Percentiles rank a stretch among this genome's conserved stretches.
These are phyloP conservation scores for Mycena vitilis DNA, from an alignment of 768 basidiomycete genomes.

Conservation along the genomic window DNA sequence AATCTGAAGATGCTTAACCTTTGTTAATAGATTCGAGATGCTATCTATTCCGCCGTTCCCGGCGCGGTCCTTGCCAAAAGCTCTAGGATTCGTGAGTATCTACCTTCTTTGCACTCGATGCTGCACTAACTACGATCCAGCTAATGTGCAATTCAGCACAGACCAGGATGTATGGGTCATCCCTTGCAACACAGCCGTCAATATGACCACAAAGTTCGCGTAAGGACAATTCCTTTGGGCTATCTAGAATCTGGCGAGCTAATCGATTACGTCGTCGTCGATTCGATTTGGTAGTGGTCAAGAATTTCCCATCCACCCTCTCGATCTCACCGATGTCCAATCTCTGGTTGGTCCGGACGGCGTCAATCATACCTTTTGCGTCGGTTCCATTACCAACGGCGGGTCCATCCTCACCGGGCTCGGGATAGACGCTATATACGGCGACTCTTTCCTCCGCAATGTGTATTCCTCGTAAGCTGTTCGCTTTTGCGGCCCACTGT, in stretches of 20 bases:
- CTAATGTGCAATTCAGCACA: conserved; percentile 34
- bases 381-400: conserved; percentile 46
- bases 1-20: not conserved
- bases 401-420: conserved; percentile 37
- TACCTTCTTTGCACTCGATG: not conserved
- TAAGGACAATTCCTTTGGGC: conserved; percentile 41
- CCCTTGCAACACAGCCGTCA: conserved; percentile 48
- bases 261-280: too few species aligned
- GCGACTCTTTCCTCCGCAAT: conserved; percentile 59
- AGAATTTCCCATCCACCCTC: conserved; percentile 55
- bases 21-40: conserved; percentile 39
- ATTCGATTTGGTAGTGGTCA: conserved; percentile 42
- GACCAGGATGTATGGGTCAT: conserved; percentile 52
- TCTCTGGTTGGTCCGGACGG: conserved; percentile 41
- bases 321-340: conserved; percentile 52
- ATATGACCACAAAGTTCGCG: conserved; percentile 54
- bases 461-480: conserved; percentile 55
- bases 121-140: not conserved
- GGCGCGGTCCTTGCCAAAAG: conserved; percentile 44
- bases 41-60: conserved; percentile 51
- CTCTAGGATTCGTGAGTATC: conserved; percentile 22
- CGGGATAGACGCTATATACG: conserved; percentile 54
- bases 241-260: conserved; percentile 1
- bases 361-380: conserved; percentile 52
- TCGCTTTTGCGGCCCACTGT: too few species aligned